phyloP scores from a whole-genome alignment of 805 yeast genomes.

The Millerozyma miso region DNA sequence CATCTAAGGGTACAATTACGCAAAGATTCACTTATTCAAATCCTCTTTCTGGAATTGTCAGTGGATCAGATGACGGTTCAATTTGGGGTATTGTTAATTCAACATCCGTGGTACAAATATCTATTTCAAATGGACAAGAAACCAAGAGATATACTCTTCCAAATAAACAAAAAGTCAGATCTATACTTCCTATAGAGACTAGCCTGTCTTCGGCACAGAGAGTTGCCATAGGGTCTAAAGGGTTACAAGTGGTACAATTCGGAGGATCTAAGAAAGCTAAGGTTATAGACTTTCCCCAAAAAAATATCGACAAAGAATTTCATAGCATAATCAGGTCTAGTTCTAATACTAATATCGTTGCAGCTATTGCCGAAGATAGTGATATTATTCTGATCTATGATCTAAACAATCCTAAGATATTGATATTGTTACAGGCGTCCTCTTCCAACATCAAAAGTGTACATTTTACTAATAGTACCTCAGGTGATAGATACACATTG shows the following conservation, averaged over 20 bases:
- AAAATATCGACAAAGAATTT: slow-evolving; percentile 30
- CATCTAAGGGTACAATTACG: slow-evolving; percentile 34
- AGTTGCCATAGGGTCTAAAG: slow-evolving; percentile 22
- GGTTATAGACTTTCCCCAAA: slow-evolving; percentile 26
- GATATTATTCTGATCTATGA: slow-evolving; percentile 30
- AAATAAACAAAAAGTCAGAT: slow-evolving; percentile 17
- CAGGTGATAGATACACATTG: slow-evolving; percentile 18
- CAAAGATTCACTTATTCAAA: slow-evolving; percentile 31
- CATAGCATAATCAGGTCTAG: slow-evolving; percentile 30
- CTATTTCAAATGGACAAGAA: slow-evolving; percentile 24
- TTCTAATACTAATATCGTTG: slow-evolving; percentile 25
- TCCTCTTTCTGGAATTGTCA: slow-evolving; percentile 14
- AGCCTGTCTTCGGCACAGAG: slow-evolving; percentile 10
- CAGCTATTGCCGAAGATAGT: slow-evolving; percentile 26
- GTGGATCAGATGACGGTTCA: slow-evolving; percentile 9
- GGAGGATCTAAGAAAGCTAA: slow-evolving; percentile 18
- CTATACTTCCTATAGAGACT: slow-evolving; percentile 15
- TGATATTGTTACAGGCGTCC: slow-evolving; percentile 30
- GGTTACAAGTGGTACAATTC: slow-evolving; percentile 25
- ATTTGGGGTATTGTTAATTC: slow-evolving; percentile 22
- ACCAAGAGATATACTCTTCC: slow-evolving; percentile 15
- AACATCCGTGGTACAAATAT: slow-evolving; percentile 13
- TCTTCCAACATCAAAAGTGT: slow-evolving; percentile 21
- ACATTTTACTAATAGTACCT: slow-evolving; percentile 15
- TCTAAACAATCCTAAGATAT: slow-evolving; percentile 19